Base-by-base conservation (phyloP, 2,329 filamentous ascomycete genomes). In the Calonectria multiphialidica region DNA sequence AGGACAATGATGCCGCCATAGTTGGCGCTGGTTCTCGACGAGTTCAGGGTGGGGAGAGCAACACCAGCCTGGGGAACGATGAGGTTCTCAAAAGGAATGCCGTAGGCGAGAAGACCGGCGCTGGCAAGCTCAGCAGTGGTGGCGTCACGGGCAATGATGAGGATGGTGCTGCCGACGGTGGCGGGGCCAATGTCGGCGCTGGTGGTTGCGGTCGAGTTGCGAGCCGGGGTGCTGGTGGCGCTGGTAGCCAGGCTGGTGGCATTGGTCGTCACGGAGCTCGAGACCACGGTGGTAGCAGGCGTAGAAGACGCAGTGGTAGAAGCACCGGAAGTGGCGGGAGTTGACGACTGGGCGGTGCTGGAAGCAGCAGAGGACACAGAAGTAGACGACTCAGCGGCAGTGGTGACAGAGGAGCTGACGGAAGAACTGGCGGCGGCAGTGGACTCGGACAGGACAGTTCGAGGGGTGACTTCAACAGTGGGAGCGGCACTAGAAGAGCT, bases 1-100 rank as follows among this genome's bases (percentile, higher is more conserved):
- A 75, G 30, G 18, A 74, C n/a, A 1, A 76, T 71, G 9, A 76
- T 72, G 25, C 68, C 71, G 2, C 73, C 74, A 13, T 72, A 76
- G 13, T 70, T 75, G 0, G 71, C 74, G 5, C 57, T 53, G 23
- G 30, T 47, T 4, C 49, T 28, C 9, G 71, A 65, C 4, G 62
- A 66, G 66, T 76, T 76, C 47, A 76, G 40, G 3, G 3, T 42
- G 15, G 74, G 74, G 15, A 76, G 63, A 1, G 47, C 44, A 8
- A 73, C 49, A 3, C 74, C 74, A 1, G 25, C 50, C 53, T 47
- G 33, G 13, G 74, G 67, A 18, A 76, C 74, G 5, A 75, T 25
- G 12, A 76, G 67, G 18, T 62, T 59, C 33, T 65, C 30, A 13
- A 40, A 75, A 6, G 74, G 74, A 23, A 76, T 76, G 5, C 74